Evolutionary conservation across 371 early-diverging fungal species (phyloP), one percentile per base, ranked within the genome.

Genomic region (Zopfochytrium polystomum): DNA sequence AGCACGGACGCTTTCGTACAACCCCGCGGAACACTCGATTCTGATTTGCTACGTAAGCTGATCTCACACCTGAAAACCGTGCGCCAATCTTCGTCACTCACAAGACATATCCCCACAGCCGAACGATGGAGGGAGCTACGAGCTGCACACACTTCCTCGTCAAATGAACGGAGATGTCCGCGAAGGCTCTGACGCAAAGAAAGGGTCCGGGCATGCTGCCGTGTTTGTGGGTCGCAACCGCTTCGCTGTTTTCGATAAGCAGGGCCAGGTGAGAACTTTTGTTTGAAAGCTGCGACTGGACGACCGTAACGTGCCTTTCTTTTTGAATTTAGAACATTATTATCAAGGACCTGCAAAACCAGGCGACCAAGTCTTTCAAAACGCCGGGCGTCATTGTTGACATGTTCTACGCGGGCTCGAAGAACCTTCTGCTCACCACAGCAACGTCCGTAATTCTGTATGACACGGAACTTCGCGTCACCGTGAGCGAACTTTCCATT

Each of bases 171-270:
- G 88, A 13, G 87, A 85, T 22, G 59, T 80, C 0, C 80, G 84
- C 13, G 87, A 88, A 56, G 78, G 80, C 0, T 66, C 83, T 1
- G 76, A 67, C 30, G 54, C 51, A 13, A 89, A 87, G 71, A 85
- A 88, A 44, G 93, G 91, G 1, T 56, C 76, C 0, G 38, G 38
- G 38, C 77, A 84, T 29, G 80, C 90, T 25, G 94, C 93, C 31
- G 81, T 95, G 38, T 97, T 92, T 78, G 90, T 93, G 60, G 92
- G 93, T 20, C 89, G 96, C 60, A 96, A 95, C 68, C 87, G 95
- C 18, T 94, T 93, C 80, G 96, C 93, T 22, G 93, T 93, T 3
- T 80, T 96, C 54, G 93, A 95, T 71, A 89, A 89, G 66, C 71
- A 77, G 20, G 81, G 76, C 48, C 90, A 63, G 60, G 71, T 72